A percentile compares a stretch with the other conserved stretches of the same genome.
These are phyloP conservation scores for Aspergillus tamarii DNA, from an alignment of 2,329 filamentous ascomycete genomes.

Conservation along the genomic window DNA sequence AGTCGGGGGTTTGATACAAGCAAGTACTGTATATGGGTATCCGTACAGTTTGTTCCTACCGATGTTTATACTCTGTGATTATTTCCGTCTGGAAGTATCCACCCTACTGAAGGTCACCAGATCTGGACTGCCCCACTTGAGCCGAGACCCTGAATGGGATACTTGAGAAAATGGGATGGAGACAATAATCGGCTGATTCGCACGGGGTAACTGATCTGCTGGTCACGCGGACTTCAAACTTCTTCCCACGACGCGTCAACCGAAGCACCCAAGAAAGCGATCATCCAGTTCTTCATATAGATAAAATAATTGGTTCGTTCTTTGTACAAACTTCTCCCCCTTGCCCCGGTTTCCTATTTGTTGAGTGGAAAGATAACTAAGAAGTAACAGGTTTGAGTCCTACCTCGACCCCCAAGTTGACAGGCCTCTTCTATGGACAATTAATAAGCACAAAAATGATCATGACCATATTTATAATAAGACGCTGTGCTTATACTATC, in stretches of 20 bases:
- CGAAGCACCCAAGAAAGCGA: slow-evolving; percentile 2
- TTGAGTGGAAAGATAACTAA: background rate
- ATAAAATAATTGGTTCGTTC: background rate
- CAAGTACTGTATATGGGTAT: background rate
- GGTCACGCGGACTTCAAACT: slow-evolving; percentile 24
- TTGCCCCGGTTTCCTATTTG: background rate
- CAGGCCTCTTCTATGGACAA: background rate
- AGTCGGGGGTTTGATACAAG: background rate
- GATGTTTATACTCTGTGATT: background rate
- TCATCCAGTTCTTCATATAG: background rate
- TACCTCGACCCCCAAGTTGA: background rate
- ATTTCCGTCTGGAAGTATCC: background rate
- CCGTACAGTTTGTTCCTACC: background rate
- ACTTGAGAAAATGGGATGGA: background rate
- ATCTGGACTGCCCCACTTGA: slow-evolving; percentile 22
- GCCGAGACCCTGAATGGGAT: slow-evolving; percentile 17
- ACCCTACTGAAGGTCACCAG: slow-evolving; percentile 17
- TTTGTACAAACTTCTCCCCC: background rate
- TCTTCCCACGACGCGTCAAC: slow-evolving; percentile 18
- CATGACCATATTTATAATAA: background rate
- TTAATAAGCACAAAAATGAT: background rate
- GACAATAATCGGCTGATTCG: background rate
- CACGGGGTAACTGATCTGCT: slow-evolving; percentile 16
- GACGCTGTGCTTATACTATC: too few species aligned
- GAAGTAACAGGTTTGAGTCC: background rate